Evolutionary conservation across 345 rosid species (phyloP).

Genomic region (Boechera stricta): DNA sequence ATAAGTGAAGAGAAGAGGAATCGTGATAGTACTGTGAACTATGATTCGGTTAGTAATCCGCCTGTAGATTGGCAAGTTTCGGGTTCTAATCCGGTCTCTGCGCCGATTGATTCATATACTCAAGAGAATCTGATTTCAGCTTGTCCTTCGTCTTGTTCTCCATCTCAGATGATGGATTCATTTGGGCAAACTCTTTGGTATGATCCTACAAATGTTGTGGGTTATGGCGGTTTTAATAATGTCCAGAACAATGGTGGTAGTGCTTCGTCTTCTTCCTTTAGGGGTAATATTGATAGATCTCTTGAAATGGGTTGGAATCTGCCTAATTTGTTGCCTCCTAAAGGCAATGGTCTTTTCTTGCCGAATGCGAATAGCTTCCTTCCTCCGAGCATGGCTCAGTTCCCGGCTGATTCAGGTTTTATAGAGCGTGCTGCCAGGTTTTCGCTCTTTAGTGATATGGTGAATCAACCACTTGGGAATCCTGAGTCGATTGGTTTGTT

Average conservation of each 20-base stretch:
- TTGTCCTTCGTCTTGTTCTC: conserved; percentile 66
- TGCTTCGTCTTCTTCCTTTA: conserved; percentile 46
- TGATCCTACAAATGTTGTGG: conserved; percentile 62
- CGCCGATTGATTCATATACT: conserved; percentile 57
- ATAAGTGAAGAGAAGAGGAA: conserved; percentile 65
- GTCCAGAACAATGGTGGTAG: conserved; percentile 45
- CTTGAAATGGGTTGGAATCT: conserved; percentile 79
- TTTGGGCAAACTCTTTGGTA: conserved; percentile 73
- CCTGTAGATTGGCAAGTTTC: conserved; percentile 69
- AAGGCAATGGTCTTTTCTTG: conserved; percentile 60
- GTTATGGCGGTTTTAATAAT: conserved; percentile 56
- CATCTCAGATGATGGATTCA: conserved; percentile 75
- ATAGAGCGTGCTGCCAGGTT: conserved; percentile 97
- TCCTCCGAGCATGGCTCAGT: conserved; percentile 76
- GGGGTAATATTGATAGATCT: conserved; percentile 58
- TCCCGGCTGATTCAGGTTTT: conserved; percentile 88
- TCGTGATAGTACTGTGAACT: conserved; percentile 41
- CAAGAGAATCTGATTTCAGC: conserved; percentile 55
- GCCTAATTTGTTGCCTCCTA: conserved; percentile 57
- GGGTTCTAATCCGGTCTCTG: conserved; percentile 54
- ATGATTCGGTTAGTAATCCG: conserved; percentile 52
- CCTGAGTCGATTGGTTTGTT: conserved; percentile 65
- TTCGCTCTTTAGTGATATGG: conserved; percentile 78
- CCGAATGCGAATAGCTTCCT: conserved; percentile 62
- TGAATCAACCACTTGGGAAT: conserved; percentile 61